phyloP scores from a whole-genome alignment of 164 flowering plant genomes.

The Magnolia kwangsiensis region DNA sequence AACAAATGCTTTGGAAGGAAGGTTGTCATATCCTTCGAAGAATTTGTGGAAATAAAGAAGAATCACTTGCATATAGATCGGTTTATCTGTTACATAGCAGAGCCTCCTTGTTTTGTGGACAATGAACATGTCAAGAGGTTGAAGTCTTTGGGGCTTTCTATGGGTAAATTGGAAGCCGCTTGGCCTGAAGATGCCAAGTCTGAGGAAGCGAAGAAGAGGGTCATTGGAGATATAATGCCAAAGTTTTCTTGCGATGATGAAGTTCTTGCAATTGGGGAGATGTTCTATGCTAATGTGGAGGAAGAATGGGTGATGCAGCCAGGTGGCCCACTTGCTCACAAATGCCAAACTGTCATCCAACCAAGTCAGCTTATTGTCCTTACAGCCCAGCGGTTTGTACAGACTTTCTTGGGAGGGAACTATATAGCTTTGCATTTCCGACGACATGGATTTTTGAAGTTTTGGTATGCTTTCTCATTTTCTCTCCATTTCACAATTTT shows the following conservation, averaged over 20 bases:
- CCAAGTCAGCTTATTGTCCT: constrained; percentile 77
- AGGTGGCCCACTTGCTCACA: constrained; percentile 90
- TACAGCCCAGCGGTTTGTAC: constrained; percentile 92
- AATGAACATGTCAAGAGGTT: constrained; percentile 76
- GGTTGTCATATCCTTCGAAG: constrained; percentile 73
- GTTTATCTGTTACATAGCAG: constrained; percentile 75
- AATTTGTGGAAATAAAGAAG: constrained; percentile 59
- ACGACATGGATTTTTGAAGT: constrained; percentile 90
- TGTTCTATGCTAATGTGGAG: constrained; percentile 87
- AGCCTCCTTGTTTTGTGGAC: constrained; percentile 79
- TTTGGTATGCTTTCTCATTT: constrained; percentile 54
- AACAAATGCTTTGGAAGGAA: constrained; percentile 72
- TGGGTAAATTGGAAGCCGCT: constrained; percentile 64
- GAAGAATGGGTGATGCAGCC: constrained; percentile 92
- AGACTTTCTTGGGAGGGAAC: constrained; percentile 80
- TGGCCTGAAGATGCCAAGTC: constrained; percentile 77
- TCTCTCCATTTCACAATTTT: neutral
- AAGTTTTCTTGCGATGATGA: constrained; percentile 65
- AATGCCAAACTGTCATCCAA: constrained; percentile 78
- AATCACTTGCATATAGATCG: constrained; percentile 55
- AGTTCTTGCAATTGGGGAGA: constrained; percentile 90
- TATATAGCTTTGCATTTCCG: constrained; percentile 88
- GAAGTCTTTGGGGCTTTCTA: constrained; percentile 59
- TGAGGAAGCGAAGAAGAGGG: constrained; percentile 48
- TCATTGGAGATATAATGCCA: constrained; percentile 50